These are phyloP conservation scores for Colletotrichum sp. DNA, from an alignment of 2,329 filamentous ascomycete genomes.

Conservation along the genomic window DNA sequence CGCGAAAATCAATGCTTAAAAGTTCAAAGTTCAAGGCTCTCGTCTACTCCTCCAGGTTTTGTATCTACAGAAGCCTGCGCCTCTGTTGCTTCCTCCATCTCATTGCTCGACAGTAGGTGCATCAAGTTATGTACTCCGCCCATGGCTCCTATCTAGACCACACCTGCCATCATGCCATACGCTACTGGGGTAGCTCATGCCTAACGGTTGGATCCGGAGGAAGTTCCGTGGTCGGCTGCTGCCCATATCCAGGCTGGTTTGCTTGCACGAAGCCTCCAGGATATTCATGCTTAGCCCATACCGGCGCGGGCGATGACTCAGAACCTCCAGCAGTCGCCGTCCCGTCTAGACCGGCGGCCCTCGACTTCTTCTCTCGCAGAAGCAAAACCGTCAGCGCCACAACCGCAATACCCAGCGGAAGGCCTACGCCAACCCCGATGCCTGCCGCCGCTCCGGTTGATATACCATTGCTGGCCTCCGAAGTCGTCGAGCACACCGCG, in stretches of 20 bases:
- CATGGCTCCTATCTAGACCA: background rate
- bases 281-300: background rate
- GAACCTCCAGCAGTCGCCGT: background rate
- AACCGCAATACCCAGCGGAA: slow-evolving; percentile 2
- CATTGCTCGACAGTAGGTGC: background rate
- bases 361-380: slow-evolving; percentile 9
- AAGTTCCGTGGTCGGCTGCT: background rate
- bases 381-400: slow-evolving; percentile 1
- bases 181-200: background rate
- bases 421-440: slow-evolving; percentile 11
- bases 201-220: background rate
- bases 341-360: background rate
- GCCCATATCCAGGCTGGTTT: background rate
- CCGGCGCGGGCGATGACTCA: background rate
- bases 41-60: background rate
- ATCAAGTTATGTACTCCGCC: background rate
- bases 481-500: background rate
- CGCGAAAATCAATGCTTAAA: background rate
- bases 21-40: background rate
- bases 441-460: slow-evolving; percentile 4
- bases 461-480: background rate
- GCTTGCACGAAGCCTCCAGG: background rate
- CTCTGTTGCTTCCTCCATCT: background rate
- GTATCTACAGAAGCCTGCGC: background rate
- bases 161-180: background rate